Percentiles rank a stretch among this genome's conserved stretches.
These are phyloP conservation scores for Millerago galiae DNA, from an alignment of 805 yeast species.

Conservation along the genomic window DNA sequence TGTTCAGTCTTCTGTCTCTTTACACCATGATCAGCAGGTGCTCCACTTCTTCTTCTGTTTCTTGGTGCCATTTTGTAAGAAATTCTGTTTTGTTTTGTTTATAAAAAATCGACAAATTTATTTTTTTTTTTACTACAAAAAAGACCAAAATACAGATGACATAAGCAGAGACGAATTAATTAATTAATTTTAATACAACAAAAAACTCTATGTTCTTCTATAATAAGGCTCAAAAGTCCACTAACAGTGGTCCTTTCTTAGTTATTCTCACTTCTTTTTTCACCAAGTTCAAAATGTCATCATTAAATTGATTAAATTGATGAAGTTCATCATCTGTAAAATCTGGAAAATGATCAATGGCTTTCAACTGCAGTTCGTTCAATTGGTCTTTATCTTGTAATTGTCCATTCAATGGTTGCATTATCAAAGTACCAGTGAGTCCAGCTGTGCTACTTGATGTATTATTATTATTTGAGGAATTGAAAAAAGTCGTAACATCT, in stretches of 20 bases:
- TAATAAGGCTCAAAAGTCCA: constrained; percentile 5
- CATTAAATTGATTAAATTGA: constrained; percentile 10
- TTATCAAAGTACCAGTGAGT: neutral
- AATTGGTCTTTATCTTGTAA: constrained; percentile 6
- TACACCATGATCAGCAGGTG: neutral
- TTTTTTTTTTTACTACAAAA: no score
- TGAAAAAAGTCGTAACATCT: constrained; percentile 20
- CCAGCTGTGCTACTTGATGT: neutral
- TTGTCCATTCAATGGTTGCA: constrained; percentile 11
- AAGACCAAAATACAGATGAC: neutral
- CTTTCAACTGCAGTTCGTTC: constrained; percentile 7
- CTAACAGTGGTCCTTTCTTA: constrained; percentile 18
- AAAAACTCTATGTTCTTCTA: neutral
- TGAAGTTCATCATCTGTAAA: constrained; percentile 7
- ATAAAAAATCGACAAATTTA: no score
- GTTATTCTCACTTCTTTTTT: constrained; percentile 9
- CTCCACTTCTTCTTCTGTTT: constrained; percentile 14
- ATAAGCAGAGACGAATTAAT: neutral
- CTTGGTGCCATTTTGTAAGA: constrained; percentile 12
- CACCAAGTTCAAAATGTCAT: constrained; percentile 10
- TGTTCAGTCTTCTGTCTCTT: constrained; percentile 16
- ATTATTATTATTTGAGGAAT: neutral
- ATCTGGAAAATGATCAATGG: constrained; percentile 2
- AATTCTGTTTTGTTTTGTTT: neutral
- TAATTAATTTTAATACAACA: neutral